These are phyloP conservation scores for Ustilago trichophora DNA, from an alignment of 1,284 basidiomycete species.

Conservation along the genomic window DNA sequence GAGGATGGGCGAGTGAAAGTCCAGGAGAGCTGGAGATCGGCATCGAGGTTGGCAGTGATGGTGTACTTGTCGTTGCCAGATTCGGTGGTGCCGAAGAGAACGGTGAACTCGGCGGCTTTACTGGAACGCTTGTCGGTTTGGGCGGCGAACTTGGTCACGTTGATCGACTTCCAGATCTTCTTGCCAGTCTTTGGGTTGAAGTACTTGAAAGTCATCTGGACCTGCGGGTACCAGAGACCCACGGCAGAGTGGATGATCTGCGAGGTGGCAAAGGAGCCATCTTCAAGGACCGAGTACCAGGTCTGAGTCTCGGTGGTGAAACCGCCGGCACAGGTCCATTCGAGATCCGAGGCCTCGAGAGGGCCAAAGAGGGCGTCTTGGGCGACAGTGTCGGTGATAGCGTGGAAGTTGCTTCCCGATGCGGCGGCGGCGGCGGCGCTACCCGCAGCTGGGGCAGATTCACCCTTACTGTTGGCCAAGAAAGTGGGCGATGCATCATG, in stretches of 20 bases:
- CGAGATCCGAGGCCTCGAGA: slow-evolving; percentile 75
- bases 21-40: slow-evolving; percentile 82
- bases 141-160: slow-evolving; percentile 83
- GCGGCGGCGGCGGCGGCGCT: slow-evolving; percentile 26
- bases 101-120: slow-evolving; percentile 88
- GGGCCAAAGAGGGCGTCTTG: slow-evolving; percentile 73
- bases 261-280: slow-evolving; percentile 83
- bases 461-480: slow-evolving; percentile 18
- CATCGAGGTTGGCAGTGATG: slow-evolving; percentile 81
- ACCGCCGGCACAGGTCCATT: slow-evolving; percentile 82
- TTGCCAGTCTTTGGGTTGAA: slow-evolving; percentile 81
- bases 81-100: slow-evolving; percentile 73
- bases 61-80: slow-evolving; percentile 77
- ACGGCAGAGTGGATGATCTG: slow-evolving; percentile 95
- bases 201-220: slow-evolving; percentile 94
- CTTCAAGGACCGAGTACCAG: slow-evolving; percentile 84
- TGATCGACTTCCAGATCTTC: slow-evolving; percentile 86
- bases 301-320: slow-evolving; percentile 92
- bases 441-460: slow-evolving; percentile 17
- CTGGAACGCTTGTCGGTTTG: slow-evolving; percentile 78
- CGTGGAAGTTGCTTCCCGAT: slow-evolving; percentile 56
- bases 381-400: slow-evolving; percentile 56
- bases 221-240: slow-evolving; percentile 90
- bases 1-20: slow-evolving; percentile 76
- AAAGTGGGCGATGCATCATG: no score